phyloP scores from a whole-genome alignment of 441 rosid species.

The Arabidopsis hybrid region DNA sequence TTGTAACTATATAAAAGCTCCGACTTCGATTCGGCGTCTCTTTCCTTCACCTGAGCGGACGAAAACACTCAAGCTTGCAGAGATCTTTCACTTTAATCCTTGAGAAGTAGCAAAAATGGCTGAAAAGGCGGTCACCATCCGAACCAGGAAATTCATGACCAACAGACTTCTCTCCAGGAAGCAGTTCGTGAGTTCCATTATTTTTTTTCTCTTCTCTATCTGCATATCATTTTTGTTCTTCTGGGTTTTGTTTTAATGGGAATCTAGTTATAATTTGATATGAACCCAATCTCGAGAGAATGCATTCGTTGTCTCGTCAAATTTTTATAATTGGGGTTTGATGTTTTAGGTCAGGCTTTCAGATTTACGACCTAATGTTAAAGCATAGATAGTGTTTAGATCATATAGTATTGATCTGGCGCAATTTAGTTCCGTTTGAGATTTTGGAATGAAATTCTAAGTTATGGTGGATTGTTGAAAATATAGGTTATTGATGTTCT shows the following conservation, averaged over 20 bases:
- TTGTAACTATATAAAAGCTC: conserved; percentile 24
- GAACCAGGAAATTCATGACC: conserved; percentile 92
- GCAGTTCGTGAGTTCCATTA: conserved; percentile 71
- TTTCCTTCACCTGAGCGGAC: conserved; percentile 36
- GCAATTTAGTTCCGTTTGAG: background rate
- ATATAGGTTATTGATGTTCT: conserved; percentile 90
- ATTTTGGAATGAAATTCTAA: background rate
- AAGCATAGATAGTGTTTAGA: background rate
- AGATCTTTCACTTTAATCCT: conserved; percentile 34
- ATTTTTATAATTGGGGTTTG: background rate
- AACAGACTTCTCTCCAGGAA: conserved; percentile 90
- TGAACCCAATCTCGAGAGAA: no score
- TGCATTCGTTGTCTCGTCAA: background rate
- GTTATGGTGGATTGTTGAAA: background rate
- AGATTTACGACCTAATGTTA: background rate
- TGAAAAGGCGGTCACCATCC: conserved; percentile 85
- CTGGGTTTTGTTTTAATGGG: background rate
- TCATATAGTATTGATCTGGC: background rate
- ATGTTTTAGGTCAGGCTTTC: background rate
- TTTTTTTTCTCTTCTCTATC: background rate
- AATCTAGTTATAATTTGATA: background rate
- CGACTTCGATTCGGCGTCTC: conserved; percentile 15
- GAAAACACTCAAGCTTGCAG: conserved; percentile 28
- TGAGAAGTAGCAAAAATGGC: conserved; percentile 56
- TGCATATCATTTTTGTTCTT: background rate